Conservation (phyloP, 495 filamentous ascomycete genomes). For the Evansstolkia leycettana region DNA sequence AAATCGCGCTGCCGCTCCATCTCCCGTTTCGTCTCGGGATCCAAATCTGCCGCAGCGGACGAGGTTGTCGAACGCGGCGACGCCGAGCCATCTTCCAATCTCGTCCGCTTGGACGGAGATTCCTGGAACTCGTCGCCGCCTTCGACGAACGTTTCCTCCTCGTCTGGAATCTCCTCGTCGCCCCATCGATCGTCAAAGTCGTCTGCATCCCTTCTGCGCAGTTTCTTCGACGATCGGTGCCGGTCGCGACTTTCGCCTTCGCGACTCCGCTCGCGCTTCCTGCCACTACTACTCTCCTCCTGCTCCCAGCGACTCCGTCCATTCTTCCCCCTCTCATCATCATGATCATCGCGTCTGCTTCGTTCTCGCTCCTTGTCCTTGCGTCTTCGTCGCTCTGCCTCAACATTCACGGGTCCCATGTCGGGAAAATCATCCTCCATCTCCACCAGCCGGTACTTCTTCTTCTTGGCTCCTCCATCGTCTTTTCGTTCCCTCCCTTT, state of each 20-base stretch:
- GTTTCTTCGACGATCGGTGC: slow-evolving; percentile 38
- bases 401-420: slow-evolving; percentile 38
- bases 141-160: slow-evolving; percentile 2
- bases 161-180: slow-evolving; percentile 52
- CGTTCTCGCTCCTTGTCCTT: slow-evolving; percentile 27
- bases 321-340: slow-evolving; percentile 11
- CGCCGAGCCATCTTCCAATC: slow-evolving; percentile 42
- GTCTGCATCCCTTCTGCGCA: slow-evolving; percentile 37
- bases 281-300: slow-evolving; percentile 18
- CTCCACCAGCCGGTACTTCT: slow-evolving; percentile 69
- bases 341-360: slow-evolving; percentile 20
- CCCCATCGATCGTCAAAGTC: slow-evolving; percentile 71
- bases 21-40: slow-evolving; percentile 46
- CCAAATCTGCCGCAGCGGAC: slow-evolving; percentile 31
- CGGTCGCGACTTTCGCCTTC: slow-evolving; percentile 30
- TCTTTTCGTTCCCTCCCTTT: slow-evolving; percentile 9
- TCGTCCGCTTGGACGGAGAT: slow-evolving; percentile 46
- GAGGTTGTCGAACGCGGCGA: slow-evolving; percentile 31
- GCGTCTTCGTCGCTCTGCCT: slow-evolving; percentile 36
- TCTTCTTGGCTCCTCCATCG: slow-evolving; percentile 21
- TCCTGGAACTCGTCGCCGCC: slow-evolving; percentile 31
- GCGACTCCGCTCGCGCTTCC: slow-evolving; percentile 32
- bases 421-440: slow-evolving; percentile 61
- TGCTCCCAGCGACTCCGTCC: slow-evolving; percentile 18
- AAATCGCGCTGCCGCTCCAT: slow-evolving; percentile 48